Conservation (phyloP, 2,329 filamentous ascomycete species). For the Verticillium alfalfae region DNA sequence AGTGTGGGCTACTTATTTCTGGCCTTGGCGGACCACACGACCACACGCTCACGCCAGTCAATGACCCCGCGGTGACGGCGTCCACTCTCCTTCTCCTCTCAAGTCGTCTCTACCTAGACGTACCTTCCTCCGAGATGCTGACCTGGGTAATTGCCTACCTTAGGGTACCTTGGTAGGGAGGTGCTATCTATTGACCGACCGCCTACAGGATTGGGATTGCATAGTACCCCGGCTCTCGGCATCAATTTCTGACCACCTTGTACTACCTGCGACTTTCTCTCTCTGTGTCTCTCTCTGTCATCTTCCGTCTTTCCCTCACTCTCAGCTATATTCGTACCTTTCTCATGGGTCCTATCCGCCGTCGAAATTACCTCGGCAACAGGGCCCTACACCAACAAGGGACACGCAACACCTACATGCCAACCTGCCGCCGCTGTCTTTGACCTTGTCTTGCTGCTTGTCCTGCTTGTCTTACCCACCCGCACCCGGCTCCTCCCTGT, state of each 20-base stretch:
- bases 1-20: background rate
- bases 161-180: too few relatives aligned
- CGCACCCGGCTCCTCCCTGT: background rate
- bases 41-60: background rate
- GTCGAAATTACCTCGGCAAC: background rate
- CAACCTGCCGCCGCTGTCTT: background rate
- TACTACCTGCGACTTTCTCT: too few relatives aligned
- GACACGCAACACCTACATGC: background rate
- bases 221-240: too few relatives aligned
- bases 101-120: too few relatives aligned
- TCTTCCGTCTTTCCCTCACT: background rate
- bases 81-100: background rate
- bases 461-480: background rate
- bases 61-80: background rate
- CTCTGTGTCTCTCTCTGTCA: background rate
- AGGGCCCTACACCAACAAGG: too few relatives aligned
- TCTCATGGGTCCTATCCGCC: background rate
- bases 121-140: too few relatives aligned
- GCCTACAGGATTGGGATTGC: too few relatives aligned
- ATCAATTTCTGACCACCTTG: too few relatives aligned
- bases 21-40: background rate
- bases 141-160: too few relatives aligned
- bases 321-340: background rate
- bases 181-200: too few relatives aligned
- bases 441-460: background rate